Base-by-base conservation (phyloP, 139 green algal genomes). In the Tetratostichococcus sp. region DNA sequence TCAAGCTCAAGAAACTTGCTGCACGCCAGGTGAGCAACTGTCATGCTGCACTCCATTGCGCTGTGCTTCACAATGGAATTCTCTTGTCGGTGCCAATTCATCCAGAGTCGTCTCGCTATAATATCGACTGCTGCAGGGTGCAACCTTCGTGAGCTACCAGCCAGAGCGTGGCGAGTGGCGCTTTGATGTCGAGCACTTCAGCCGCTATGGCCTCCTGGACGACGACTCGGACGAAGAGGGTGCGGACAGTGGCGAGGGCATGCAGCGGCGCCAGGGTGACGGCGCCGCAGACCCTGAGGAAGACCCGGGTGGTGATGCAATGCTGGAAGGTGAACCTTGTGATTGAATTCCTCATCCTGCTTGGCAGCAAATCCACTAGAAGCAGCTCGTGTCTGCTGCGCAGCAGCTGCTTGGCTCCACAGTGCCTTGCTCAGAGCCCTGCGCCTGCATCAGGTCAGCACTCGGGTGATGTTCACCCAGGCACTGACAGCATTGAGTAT, bases 181-280 rank as follows among this genome's bases (percentile, higher is more conserved):
- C 33, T 97, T 98, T 77, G 77, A 90, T 72, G 93, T 97, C n/a
- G 89, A 98, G 69, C 93, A 98, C 83, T 98, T 98, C 77, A 94
- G 86, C 80, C 86, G 85, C 59, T 97, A 97, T 70, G 93, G 89
- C 14, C 78, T 96, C 28, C 69, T 87, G 22, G 76, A 86, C 19
- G 71, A 86, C 31, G 83, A 89, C 6, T 75, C 81, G 4, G 86
- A 90, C 33, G 85, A 90, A 1, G 78, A 83, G n/a, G 83, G 81
- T 0, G 68, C 30, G 17, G 39, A 50, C n/a, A n/a, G n/a, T n/a
- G n/a, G n/a, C n/a, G n/a, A n/a, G n/a, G n/a, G n/a, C n/a, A n/a
- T n/a, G n/a, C n/a, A n/a, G n/a, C n/a, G n/a, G n/a, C n/a, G n/a
- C n/a, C n/a, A n/a, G n/a, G n/a, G n/a, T 50, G 39, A 14, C 39